Conservation (phyloP, 2,329 filamentous ascomycete genomes). For the Talaromyces albobiverticillius region DNA sequence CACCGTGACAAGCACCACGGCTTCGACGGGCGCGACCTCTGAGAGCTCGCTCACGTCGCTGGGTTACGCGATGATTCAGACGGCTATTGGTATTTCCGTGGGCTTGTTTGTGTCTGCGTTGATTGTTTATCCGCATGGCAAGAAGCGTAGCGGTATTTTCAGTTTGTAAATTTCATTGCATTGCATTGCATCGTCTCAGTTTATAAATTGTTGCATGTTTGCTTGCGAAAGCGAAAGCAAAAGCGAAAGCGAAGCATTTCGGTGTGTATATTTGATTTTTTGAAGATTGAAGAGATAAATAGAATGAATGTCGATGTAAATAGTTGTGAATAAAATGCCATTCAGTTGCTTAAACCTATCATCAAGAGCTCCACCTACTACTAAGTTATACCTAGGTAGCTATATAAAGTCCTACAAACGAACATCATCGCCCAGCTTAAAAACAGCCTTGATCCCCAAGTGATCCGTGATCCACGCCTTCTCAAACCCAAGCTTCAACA, state of each 20-base stretch:
- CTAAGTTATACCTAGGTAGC: no score
- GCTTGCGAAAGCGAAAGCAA: no score
- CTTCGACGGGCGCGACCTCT: slow-evolving; percentile 28
- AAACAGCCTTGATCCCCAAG: slow-evolving; percentile 8
- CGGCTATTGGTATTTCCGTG: slow-evolving; percentile 48
- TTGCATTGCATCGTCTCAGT: no score
- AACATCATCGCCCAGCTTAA: not conserved
- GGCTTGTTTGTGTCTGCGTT: slow-evolving; percentile 47
- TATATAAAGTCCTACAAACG: not conserved
- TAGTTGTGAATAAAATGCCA: no score
- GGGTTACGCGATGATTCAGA: slow-evolving; percentile 48
- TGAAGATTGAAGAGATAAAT: no score
- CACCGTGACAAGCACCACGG: slow-evolving; percentile 24
- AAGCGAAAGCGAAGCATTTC: no score
- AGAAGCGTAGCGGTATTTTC: slow-evolving; percentile 48
- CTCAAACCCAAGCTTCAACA: not conserved
- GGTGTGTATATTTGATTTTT: no score
- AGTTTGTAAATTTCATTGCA: slow-evolving; percentile 37
- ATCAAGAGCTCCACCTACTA: no score
- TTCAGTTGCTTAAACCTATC: no score
- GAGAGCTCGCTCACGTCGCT: slow-evolving; percentile 32
- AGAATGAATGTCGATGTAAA: no score
- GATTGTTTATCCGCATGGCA: slow-evolving; percentile 48
- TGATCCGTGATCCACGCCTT: slow-evolving; percentile 14
- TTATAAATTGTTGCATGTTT: no score